Evolutionary conservation across 192 early-diverging fungal genomes (phyloP).

Genomic region (Entrophospora sp.): DNA sequence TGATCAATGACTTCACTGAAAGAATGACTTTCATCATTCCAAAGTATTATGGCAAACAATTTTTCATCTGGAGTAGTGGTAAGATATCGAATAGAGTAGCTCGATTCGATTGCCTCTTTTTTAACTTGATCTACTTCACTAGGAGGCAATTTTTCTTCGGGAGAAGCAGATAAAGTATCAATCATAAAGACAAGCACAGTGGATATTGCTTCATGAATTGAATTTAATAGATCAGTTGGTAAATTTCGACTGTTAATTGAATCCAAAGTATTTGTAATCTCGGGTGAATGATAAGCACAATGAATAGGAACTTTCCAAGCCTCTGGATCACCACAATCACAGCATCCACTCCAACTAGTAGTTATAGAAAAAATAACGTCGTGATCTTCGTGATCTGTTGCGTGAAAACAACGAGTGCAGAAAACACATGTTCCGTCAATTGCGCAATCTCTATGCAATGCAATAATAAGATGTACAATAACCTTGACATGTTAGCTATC

Average conservation of each 20-base stretch:
- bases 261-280: too few species aligned
- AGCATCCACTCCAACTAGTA: conserved; percentile 85
- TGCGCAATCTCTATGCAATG: conserved; percentile 72
- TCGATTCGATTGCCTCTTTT: conserved; percentile 39
- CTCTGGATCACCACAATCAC: conserved; percentile 96
- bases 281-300: conserved; percentile 76
- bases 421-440: conserved; percentile 95
- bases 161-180: conserved; percentile 63
- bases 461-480: too few species aligned
- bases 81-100: conserved; percentile 25
- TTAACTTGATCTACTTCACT: conserved; percentile 32
- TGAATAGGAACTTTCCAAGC: conserved; percentile 84
- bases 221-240: conserved; percentile 50
- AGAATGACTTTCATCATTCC: conserved; percentile 97
- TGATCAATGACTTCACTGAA: conserved; percentile 88
- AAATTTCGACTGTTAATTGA: too few species aligned
- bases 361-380: conserved; percentile 85
- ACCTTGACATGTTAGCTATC: too few species aligned
- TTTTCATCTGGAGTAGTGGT: conserved; percentile 45
- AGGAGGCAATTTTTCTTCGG: conserved; percentile 41
- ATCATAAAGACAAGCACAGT: conserved; percentile 89
- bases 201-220: conserved; percentile 73
- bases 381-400: conserved; percentile 87
- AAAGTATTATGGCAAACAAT: conserved; percentile 73
- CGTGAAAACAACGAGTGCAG: conserved; percentile 89